These are phyloP conservation scores for Parathielavia appendiculata DNA, from an alignment of 495 filamentous ascomycete species.

Conservation along the genomic window DNA sequence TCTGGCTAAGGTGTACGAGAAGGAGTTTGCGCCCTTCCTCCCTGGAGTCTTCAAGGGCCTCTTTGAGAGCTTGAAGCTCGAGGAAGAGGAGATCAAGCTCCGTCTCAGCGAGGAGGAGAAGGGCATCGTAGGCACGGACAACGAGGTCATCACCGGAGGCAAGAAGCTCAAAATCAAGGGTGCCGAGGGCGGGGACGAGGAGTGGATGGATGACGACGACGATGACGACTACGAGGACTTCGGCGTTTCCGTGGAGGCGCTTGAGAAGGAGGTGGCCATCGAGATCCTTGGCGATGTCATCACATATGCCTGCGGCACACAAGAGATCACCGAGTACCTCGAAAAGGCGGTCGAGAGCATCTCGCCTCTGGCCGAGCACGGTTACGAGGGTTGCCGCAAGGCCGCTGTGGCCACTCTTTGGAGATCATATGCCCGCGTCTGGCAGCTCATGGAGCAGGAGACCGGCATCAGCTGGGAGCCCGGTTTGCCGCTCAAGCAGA, in stretches of 20 bases:
- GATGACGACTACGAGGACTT: conserved; percentile 81
- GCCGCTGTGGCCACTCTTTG: conserved; percentile 84
- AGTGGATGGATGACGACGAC: conserved; percentile 59
- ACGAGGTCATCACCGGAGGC: conserved; percentile 69
- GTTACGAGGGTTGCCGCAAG: conserved; percentile 90
- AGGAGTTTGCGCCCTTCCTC: conserved; percentile 83
- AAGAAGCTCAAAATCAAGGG: conserved; percentile 79
- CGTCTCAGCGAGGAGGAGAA: conserved; percentile 70
- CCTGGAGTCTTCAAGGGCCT: conserved; percentile 79
- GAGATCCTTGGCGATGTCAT: conserved; percentile 93
- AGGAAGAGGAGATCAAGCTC: conserved; percentile 80
- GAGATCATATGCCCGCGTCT: conserved; percentile 88
- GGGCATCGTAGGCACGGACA: conserved; percentile 57
- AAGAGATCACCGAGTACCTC: conserved; percentile 69
- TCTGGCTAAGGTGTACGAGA: conserved; percentile 88
- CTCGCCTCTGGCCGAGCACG: conserved; percentile 73
- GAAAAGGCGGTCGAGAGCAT: conserved; percentile 83
- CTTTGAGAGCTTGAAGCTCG: conserved; percentile 78
- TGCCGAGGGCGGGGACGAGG: conserved; percentile 53
- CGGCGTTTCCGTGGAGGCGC: conserved; percentile 74
- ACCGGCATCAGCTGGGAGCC: conserved; percentile 79
- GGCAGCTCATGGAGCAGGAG: conserved; percentile 74
- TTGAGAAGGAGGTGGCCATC: conserved; percentile 96
- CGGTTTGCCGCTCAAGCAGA: conserved; percentile 74
- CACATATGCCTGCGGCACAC: conserved; percentile 69